Percentiles rank a stretch among this genome's conserved stretches.
phyloP scores from a whole-genome alignment of 2,329 filamentous ascomycete species.

The Rutstroemia sp. region DNA sequence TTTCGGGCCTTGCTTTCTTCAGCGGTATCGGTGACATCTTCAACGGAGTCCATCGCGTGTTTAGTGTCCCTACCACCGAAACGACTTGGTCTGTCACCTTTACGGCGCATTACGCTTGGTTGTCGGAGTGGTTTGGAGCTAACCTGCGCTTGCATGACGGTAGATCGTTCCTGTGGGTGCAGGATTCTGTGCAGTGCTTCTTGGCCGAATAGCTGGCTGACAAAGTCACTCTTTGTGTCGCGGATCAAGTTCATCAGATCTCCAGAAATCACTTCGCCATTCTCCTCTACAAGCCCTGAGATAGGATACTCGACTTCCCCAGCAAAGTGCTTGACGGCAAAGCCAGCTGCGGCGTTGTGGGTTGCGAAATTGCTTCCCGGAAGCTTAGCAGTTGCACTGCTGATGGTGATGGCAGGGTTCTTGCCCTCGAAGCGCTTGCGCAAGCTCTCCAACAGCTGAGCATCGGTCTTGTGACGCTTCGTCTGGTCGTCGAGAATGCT shows the following conservation, averaged over 20 bases:
- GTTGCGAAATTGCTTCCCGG: slow-evolving; percentile 88
- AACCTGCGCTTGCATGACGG: slow-evolving; percentile 92
- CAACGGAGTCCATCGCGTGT: slow-evolving; percentile 25
- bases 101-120: slow-evolving; percentile 85
- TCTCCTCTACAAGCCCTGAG: slow-evolving; percentile 83
- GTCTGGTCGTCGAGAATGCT: slow-evolving; percentile 97
- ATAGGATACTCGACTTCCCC: slow-evolving; percentile 94
- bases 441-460: slow-evolving; percentile 83
- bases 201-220: slow-evolving; percentile 89
- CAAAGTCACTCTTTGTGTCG: slow-evolving; percentile 79
- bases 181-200: slow-evolving; percentile 86
- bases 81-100: slow-evolving; percentile 36
- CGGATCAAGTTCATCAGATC: slow-evolving; percentile 93
- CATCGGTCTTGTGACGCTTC: slow-evolving; percentile 76
- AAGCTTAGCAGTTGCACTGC: slow-evolving; percentile 64
- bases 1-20: slow-evolving; percentile 35
- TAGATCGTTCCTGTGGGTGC: slow-evolving; percentile 84
- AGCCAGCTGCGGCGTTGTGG: slow-evolving; percentile 70
- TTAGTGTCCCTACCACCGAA: slow-evolving; percentile 25
- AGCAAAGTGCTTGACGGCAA: slow-evolving; percentile 91
- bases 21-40: slow-evolving; percentile 41
- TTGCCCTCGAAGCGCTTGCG: slow-evolving; percentile 92
- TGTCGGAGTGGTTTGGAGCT: slow-evolving; percentile 91
- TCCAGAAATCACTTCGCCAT: slow-evolving; percentile 90
- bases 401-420: slow-evolving; percentile 80